phyloP scores from a whole-genome alignment of 192 early-diverging fungal species.

The Coemansia sp. region DNA sequence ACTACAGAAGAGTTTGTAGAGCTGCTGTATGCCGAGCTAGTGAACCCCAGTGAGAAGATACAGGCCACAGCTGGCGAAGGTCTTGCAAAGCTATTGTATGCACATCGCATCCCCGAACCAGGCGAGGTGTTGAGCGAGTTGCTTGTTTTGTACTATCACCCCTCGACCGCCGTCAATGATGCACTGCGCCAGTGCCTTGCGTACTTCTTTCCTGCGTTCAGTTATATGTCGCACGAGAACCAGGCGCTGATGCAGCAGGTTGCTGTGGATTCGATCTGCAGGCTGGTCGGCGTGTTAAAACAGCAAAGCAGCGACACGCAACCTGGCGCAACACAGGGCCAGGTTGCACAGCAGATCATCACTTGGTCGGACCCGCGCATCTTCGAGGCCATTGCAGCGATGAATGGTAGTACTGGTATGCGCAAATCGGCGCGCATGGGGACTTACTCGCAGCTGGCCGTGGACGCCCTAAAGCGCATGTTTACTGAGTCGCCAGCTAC shows the following conservation, averaged over 20 bases:
- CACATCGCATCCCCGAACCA: conserved; percentile 53
- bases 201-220: conserved; percentile 86
- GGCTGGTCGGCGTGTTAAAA: conserved; percentile 39
- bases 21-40: conserved; percentile 58
- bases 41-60: conserved; percentile 57
- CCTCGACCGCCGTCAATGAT: conserved; percentile 63
- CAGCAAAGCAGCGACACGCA: conserved; percentile 30
- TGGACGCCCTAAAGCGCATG: conserved; percentile 62
- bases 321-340: conserved; percentile 38
- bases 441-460: conserved; percentile 54
- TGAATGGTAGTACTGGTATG: conserved; percentile 16
- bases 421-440: conserved; percentile 25
- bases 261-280: conserved; percentile 34
- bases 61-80: conserved; percentile 78
- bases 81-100: conserved; percentile 68
- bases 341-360: conserved; percentile 70
- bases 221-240: conserved; percentile 72
- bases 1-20: conserved; percentile 49
- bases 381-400: conserved; percentile 48
- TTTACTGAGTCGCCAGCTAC: conserved; percentile 52
- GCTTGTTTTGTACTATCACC: conserved; percentile 82
- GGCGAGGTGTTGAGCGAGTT: conserved; percentile 62
- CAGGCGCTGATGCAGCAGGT: conserved; percentile 68
- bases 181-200: conserved; percentile 80
- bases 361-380: conserved; percentile 79